Conservation (phyloP, 495 filamentous ascomycete genomes). For the Trichoderma asperelloides region DNA sequence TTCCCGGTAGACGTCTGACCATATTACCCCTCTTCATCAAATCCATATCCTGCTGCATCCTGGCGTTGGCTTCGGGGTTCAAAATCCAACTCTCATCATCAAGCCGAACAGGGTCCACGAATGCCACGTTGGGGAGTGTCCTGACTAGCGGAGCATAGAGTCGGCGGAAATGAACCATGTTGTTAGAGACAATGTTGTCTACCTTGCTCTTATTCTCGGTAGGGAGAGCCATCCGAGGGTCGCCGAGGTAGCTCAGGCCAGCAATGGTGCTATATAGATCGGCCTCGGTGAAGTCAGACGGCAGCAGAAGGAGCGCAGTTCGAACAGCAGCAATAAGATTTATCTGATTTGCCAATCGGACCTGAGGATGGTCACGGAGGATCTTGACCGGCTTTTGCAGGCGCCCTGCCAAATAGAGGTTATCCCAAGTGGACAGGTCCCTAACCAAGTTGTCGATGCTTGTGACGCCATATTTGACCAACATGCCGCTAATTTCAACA, state of each 20-base stretch:
- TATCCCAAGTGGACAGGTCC: conserved; percentile 84
- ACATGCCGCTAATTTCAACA: conserved; percentile 85
- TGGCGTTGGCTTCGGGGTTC: conserved; percentile 44
- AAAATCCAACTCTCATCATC: conserved; percentile 64
- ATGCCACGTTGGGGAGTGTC: conserved; percentile 78
- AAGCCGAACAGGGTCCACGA: conserved; percentile 22
- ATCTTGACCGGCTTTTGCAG: conserved; percentile 98
- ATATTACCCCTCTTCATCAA: conserved; percentile 85
- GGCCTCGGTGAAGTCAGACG: conserved; percentile 73
- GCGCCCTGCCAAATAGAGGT: conserved; percentile 85
- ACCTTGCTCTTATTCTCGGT: conserved; percentile 92
- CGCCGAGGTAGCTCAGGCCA: conserved; percentile 85
- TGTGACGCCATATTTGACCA: conserved; percentile 97
- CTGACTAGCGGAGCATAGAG: conserved; percentile 84
- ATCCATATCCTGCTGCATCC: conserved; percentile 81
- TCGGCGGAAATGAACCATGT: conserved; percentile 82
- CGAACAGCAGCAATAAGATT: conserved; percentile 88
- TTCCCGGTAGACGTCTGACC: conserved; percentile 81
- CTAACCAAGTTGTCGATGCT: conserved; percentile 78
- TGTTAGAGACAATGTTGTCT: conserved; percentile 81
- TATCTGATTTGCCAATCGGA: conserved; percentile 88
- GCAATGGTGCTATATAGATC: conserved; percentile 84
- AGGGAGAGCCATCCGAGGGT: conserved; percentile 81
- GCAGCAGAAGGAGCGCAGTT: conserved; percentile 78
- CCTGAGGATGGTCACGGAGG: conserved; percentile 80